A percentile compares a stretch with the other conserved stretches of the same genome.
Conservation (phyloP, 352 stramenopile genomes). For the Blastocystis hominis region DNA sequence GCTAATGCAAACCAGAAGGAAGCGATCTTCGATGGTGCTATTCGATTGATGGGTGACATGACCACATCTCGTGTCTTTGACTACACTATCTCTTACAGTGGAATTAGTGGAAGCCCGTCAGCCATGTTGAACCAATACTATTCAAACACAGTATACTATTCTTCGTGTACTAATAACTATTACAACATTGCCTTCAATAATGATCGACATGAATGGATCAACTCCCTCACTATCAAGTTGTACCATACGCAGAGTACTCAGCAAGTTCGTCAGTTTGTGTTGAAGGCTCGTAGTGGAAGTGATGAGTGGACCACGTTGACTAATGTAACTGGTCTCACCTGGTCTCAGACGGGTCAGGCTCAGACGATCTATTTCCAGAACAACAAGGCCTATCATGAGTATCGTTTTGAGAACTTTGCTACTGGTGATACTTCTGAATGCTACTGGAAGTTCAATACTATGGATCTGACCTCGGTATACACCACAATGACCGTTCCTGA, state of each 20-base stretch:
- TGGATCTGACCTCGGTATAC: background rate
- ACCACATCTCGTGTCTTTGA: background rate
- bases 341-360: background rate
- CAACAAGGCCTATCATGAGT: slow-evolving; percentile 6
- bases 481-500: background rate
- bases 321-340: background rate
- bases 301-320: slow-evolving; percentile 2
- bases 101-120: background rate
- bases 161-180: background rate
- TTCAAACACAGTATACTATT: background rate
- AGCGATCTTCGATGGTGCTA: background rate
- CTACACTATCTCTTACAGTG: background rate
- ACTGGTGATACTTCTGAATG: background rate
- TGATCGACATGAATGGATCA: too few relatives aligned
- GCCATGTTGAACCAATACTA: background rate
- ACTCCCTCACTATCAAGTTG: background rate
- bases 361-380: background rate
- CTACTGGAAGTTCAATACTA: background rate
- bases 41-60: background rate
- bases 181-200: background rate
- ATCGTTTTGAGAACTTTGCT: slow-evolving; percentile 23
- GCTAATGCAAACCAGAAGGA: background rate
- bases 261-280: background rate
- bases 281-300: background rate
- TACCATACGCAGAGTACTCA: slow-evolving; percentile 14